Evolutionary conservation across 192 early-diverging fungal genomes (phyloP), one percentile per base, ranked within the genome.

Genomic region (Coemansia sp.): DNA sequence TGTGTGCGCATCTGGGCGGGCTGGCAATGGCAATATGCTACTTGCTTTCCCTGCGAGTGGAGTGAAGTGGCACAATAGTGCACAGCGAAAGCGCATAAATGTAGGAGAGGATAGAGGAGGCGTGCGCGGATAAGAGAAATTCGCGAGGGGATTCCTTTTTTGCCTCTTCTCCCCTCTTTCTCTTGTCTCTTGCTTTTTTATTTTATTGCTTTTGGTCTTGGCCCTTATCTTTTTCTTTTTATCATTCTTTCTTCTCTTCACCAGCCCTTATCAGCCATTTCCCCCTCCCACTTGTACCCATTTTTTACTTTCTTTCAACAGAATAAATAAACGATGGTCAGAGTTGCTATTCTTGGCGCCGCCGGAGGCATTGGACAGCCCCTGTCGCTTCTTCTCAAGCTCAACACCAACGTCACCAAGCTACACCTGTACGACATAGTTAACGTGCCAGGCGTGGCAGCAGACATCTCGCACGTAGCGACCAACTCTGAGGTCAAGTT

Each of bases 311-410:
- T 55, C 49, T 11, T 57, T 43, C n/a, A 63, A 46, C 41, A 8
- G 8, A 10, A n/a, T 72, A n/a, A 37, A 64, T 61, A 66, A 46
- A 76, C 51, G 36, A 85, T 87, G 80, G 84, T 87, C 26, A 85
- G 87, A 58, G 85, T 87, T 40, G 74, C 87, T 67, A 76, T 86
- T 63, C 80, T 78, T 62, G 88, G 93, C 65, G 93, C 93, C 52
- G 91, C 92, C 71, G 94, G 94, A 67, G 96, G 96, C 81, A 98
- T 98, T 73, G 96, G 96, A 55, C 96, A 98, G 80, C 96, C 96
- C 55, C 89, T 98, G 66, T 96, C 95, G 61, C 90, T 98, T 41
- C 87, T 97, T 59, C 84, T 96, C 62, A 97, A 97, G 87, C 90
- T 92, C 63, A 94, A 95, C 82, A 78, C 88, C 42, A 85, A 88